phyloP scores from a whole-genome alignment of 2,329 filamentous ascomycete species.

The Fusarium sp. region DNA sequence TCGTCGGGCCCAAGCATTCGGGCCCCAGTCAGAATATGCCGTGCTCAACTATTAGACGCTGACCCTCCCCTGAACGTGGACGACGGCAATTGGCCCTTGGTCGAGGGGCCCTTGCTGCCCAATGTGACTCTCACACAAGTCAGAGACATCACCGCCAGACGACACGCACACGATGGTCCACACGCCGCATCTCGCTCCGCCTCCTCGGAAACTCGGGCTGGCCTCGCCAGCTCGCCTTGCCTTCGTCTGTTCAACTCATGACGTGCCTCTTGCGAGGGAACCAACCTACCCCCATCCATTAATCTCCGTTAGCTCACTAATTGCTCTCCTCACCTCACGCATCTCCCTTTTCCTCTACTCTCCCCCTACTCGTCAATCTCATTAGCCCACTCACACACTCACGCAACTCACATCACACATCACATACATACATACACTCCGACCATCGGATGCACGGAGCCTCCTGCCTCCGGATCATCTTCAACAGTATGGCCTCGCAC shows the following conservation, averaged over 20 bases:
- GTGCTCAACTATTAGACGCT: constrained; percentile 4
- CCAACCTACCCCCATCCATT: constrained; percentile 37
- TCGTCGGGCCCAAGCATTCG: constrained; percentile 19
- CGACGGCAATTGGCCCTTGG: constrained; percentile 36
- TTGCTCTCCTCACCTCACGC: constrained; percentile 4
- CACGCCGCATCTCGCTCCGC: constrained; percentile 6
- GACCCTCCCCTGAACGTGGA: constrained; percentile 38
- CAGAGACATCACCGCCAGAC: constrained; percentile 9
- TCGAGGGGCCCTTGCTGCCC: constrained; percentile 43
- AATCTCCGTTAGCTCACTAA: constrained; percentile 36
- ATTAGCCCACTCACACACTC: constrained; percentile 8
- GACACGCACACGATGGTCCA: constrained; percentile 7
- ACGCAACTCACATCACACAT: neutral
- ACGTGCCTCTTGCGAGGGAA: constrained; percentile 31
- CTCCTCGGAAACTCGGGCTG: neutral
- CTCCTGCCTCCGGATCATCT: constrained; percentile 39
- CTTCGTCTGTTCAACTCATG: neutral
- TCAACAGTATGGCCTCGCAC: constrained; percentile 39
- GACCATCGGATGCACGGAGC: constrained; percentile 38
- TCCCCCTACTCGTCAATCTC: constrained; percentile 5
- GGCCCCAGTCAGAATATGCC: constrained; percentile 10
- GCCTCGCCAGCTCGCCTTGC: neutral
- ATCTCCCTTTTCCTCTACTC: constrained; percentile 9
- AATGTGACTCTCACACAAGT: constrained; percentile 31
- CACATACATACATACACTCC: neutral